Conservation (phyloP, 768 basidiomycete species). For the Leccinum fibrillosum region DNA sequence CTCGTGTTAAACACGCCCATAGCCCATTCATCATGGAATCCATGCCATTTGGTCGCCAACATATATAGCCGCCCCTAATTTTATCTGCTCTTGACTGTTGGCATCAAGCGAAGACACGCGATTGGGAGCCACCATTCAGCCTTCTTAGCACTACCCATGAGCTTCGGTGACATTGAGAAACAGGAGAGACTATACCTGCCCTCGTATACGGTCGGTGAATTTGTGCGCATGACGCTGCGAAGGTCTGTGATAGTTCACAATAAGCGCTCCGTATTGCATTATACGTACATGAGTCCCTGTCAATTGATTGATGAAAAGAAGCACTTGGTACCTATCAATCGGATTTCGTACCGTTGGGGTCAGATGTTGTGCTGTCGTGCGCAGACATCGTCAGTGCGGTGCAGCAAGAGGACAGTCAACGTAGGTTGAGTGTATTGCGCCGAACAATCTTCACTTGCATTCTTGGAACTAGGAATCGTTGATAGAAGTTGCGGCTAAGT, state of each 20-base stretch:
- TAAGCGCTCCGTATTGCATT: background rate
- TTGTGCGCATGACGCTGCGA: background rate
- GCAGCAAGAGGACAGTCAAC: background rate
- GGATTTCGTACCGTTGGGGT: background rate
- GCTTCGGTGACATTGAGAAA: background rate
- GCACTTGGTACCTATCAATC: background rate
- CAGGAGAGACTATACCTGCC: background rate
- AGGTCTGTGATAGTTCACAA: background rate
- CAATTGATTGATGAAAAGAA: background rate
- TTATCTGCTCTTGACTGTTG: too few species aligned
- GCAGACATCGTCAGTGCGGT: background rate
- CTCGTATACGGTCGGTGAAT: background rate
- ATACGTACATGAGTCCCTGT: background rate
- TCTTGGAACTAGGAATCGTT: background rate
- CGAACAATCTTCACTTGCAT: background rate
- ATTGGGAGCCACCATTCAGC: background rate
- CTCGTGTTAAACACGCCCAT: background rate
- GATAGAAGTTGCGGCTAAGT: background rate
- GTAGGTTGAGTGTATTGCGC: background rate
- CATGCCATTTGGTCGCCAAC: background rate
- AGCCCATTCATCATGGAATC: background rate
- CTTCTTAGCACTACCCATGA: background rate
- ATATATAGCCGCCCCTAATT: background rate
- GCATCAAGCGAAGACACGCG: background rate
- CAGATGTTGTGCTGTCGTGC: background rate